Base-by-base conservation (phyloP, 2,329 filamentous ascomycete genomes). In the Eurotiales sp. region DNA sequence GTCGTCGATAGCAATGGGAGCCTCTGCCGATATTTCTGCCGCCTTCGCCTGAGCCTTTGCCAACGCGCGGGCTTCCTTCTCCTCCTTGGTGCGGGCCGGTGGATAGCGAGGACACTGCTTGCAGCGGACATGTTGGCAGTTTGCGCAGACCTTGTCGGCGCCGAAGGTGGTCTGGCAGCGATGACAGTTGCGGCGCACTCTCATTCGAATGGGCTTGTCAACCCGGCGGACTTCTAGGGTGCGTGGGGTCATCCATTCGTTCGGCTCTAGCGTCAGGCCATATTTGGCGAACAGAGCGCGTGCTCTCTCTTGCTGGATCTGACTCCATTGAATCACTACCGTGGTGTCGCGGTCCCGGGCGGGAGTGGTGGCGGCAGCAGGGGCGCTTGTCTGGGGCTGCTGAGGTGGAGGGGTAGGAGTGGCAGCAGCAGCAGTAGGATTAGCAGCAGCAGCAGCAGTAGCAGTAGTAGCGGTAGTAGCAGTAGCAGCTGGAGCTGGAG, bases 51-150 rank as follows among this genome's bases (percentile, higher is more conserved):
- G 59, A 10, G 53, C 57, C 53, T 62, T 65, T 47, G 76, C 73
- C 60, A 82, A 71, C 23, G 58, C 62, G 52, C 71, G 80, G 54
- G 58, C 63, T 54, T 72, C 80, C 54, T 82, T 80, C 57, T 81
- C 77, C 55, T 80, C 76, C 58, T 79, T 79, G 63, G 83, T 78
- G 58, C 81, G 83, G 72, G 84, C 84, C 48, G 80, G 75, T 29
- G 90, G 90, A 61, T 86, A 82, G 50, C 88, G 83, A 23, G 83
- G 81, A 67, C 91, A 96, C 63, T 87, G 84, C 64, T 82, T 86
- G 80, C 91, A 96, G 58, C 88, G 83, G 42, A 77, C 76, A 71
- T 96, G 91, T 59, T 87, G 79, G 73, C 91, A 96, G 58, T 81
- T 82, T 57, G 78, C 70, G 70, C 91, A 96, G 54, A 86, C 77